These are phyloP conservation scores for Entelexis sorbosivorans DNA, from an alignment of 1,139 yeast genomes.

Conservation along the genomic window DNA sequence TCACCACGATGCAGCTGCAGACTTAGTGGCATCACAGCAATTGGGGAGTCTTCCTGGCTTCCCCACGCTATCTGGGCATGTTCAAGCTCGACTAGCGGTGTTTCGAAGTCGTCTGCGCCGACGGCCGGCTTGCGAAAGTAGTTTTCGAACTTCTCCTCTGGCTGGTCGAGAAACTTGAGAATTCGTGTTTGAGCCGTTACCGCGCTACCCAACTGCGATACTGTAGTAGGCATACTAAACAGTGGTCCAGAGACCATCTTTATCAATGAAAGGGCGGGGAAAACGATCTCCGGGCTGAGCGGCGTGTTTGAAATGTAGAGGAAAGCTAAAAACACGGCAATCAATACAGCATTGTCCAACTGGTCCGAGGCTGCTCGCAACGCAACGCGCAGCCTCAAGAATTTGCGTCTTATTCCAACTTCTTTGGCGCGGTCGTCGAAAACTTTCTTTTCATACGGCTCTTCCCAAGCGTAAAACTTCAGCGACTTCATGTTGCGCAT, in stretches of 20 bases:
- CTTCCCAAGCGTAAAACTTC: constrained; percentile 67
- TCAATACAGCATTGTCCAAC: constrained; percentile 55
- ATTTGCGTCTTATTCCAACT: constrained; percentile 41
- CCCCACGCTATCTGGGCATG: constrained; percentile 37
- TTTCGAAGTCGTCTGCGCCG: background rate
- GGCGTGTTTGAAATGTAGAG: constrained; percentile 47
- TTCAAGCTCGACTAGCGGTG: constrained; percentile 26
- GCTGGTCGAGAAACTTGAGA: constrained; percentile 40
- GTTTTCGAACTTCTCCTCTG: constrained; percentile 33
- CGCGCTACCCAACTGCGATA: constrained; percentile 44
- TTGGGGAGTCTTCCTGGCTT: constrained; percentile 33
- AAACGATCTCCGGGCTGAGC: constrained; percentile 59
- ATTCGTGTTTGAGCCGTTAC: constrained; percentile 52
- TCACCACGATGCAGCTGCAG: constrained; percentile 51
- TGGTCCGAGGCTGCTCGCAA: constrained; percentile 33
- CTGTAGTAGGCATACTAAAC: constrained; percentile 37
- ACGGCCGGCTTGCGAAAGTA: constrained; percentile 3
- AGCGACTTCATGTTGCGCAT: constrained; percentile 54
- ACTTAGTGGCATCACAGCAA: constrained; percentile 44
- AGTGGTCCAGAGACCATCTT: constrained; percentile 51
- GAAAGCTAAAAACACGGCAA: constrained; percentile 49
- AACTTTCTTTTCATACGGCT: constrained; percentile 44
- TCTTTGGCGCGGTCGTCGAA: constrained; percentile 58
- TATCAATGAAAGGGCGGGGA: constrained; percentile 57
- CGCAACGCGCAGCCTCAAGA: constrained; percentile 26